These are phyloP conservation scores for Chenopodium suecicum DNA, from an alignment of 148 eudicot species.

Conservation along the genomic window DNA sequence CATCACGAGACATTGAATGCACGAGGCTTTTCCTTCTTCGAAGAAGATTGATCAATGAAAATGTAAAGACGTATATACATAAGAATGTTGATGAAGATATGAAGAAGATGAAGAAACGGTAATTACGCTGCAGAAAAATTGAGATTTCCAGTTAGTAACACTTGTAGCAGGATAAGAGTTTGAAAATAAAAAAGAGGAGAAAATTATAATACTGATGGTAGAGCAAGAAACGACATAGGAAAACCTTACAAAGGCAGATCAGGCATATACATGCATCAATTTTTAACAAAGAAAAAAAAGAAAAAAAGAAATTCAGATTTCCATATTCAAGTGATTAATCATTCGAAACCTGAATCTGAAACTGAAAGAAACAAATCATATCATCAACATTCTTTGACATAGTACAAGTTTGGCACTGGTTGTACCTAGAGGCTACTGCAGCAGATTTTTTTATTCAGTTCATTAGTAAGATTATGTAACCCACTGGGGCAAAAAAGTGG, in stretches of 20 bases:
- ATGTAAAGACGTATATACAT: conserved; percentile 63
- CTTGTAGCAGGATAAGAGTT: neutral
- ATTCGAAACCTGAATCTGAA: no score
- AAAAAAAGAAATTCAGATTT: no score
- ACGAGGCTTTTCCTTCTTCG: conserved; percentile 29
- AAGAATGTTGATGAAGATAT: conserved; percentile 64
- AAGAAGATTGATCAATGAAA: conserved; percentile 53
- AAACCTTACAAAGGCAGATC: neutral
- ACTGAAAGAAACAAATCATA: neutral
- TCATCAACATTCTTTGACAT: neutral
- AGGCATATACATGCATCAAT: no score
- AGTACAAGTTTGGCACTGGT: neutral
- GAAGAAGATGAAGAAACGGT: conserved; percentile 71
- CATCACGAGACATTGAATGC: conserved; percentile 47
- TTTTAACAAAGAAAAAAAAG: no score
- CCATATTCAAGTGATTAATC: no score
- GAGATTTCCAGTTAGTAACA: conserved; percentile 19
- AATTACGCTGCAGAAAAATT: conserved; percentile 68
- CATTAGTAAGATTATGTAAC: no score
- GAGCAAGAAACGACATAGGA: neutral
- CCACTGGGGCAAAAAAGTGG: no score
- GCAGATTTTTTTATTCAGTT: no score
- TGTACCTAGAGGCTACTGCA: neutral
- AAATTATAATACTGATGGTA: neutral
- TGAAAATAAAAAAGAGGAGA: neutral